Evolutionary conservation across 2,329 filamentous ascomycete genomes (phyloP).

Genomic region (Aspergillus pseudotamarii): DNA sequence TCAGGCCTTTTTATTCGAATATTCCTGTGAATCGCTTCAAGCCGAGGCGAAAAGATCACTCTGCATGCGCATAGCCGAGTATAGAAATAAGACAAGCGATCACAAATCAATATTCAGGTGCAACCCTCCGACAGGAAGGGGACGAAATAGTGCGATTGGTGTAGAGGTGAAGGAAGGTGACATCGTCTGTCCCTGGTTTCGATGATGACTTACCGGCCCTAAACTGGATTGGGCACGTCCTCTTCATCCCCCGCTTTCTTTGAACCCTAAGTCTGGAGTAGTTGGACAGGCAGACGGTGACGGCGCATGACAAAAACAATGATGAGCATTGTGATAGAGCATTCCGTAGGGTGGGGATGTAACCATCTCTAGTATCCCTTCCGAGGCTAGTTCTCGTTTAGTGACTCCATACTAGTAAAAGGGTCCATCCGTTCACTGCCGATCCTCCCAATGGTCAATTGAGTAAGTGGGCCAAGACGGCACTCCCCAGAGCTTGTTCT

Average conservation of each 20-base stretch:
- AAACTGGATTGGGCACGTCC: neutral
- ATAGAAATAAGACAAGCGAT: neutral
- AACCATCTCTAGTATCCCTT: neutral
- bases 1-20: slow-evolving; percentile 11
- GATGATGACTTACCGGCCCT: neutral
- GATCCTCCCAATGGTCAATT: neutral
- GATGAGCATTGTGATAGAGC: neutral
- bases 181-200: slow-evolving; percentile 1
- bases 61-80: slow-evolving; percentile 13
- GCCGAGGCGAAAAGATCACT: slow-evolving; percentile 11
- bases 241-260: neutral
- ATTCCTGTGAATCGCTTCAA: slow-evolving; percentile 3
- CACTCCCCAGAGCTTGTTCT: neutral
- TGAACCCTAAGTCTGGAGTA: neutral
- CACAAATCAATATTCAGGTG: neutral
- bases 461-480: neutral
- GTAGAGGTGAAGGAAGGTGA: slow-evolving; percentile 5
- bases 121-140: neutral
- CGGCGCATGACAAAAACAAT: neutral
- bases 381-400: neutral
- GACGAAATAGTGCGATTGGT: neutral
- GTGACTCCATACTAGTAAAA: neutral
- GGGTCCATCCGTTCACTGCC: neutral
- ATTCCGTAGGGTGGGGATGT: neutral
- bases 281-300: neutral